Evolutionary conservation across 2,329 filamentous ascomycete species (phyloP).

Genomic region (Madurella mycetomatis): DNA sequence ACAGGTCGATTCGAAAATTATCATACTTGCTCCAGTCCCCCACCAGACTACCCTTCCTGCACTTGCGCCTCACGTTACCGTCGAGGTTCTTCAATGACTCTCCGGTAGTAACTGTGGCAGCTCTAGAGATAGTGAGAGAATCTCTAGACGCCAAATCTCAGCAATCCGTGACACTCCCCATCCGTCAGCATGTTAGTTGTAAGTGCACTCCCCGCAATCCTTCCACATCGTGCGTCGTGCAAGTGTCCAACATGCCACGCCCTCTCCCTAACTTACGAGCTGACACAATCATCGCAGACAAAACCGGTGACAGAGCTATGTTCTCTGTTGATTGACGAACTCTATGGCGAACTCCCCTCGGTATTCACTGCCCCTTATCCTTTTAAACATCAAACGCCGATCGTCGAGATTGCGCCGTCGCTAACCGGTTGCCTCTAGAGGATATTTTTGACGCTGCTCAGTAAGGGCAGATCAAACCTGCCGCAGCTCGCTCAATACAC

Average conservation of each 20-base stretch:
- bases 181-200: conserved; percentile 33
- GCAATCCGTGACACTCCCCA: conserved; percentile 7
- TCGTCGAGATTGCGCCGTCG: background rate
- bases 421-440: conserved; percentile 50
- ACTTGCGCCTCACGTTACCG: conserved; percentile 20
- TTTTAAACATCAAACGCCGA: background rate
- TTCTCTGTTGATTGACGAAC: conserved; percentile 80
- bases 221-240: background rate
- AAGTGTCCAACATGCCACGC: background rate
- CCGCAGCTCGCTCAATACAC: conserved; percentile 66
- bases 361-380: conserved; percentile 50
- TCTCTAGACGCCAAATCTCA: conserved; percentile 61
- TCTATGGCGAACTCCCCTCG: conserved; percentile 86
- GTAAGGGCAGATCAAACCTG: conserved; percentile 71
- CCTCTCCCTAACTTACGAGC: conserved; percentile 1
- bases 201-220: conserved; percentile 21
- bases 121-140: conserved; percentile 75
- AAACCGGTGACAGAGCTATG: conserved; percentile 83
- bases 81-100: conserved; percentile 49
- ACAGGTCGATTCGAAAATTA: conserved; percentile 20
- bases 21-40: conserved; percentile 20
- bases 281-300: conserved; percentile 43
- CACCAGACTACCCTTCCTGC: conserved; percentile 22
- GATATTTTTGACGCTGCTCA: conserved; percentile 75
- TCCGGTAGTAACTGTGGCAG: conserved; percentile 65